phyloP scores from a whole-genome alignment of 768 basidiomycete species.

The Rhodotorula diobovata region DNA sequence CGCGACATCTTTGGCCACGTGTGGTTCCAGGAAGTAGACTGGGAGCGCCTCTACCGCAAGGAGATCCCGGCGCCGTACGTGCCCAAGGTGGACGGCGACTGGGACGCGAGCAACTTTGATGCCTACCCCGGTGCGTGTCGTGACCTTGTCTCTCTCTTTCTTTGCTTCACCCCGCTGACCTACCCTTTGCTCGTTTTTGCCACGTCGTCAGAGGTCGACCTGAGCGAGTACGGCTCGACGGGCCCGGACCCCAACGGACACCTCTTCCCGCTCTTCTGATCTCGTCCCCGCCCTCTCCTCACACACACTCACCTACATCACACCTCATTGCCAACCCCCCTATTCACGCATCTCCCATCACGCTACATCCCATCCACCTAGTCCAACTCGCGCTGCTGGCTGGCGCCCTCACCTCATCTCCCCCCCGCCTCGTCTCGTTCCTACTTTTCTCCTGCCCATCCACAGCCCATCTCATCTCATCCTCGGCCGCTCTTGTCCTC shows the following conservation, averaged over 20 bases:
- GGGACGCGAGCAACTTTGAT: slow-evolving; percentile 72
- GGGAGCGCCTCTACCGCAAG: slow-evolving; percentile 65
- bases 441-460: too few relatives aligned
- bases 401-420: neutral
- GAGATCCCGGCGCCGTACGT: slow-evolving; percentile 95
- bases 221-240: slow-evolving; percentile 38
- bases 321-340: neutral
- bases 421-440: neutral
- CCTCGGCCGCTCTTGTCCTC: too few relatives aligned
- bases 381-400: neutral
- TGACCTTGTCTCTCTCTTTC: neutral
- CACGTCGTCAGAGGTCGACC: slow-evolving; percentile 40
- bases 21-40: slow-evolving; percentile 93
- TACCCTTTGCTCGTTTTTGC: neutral
- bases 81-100: slow-evolving; percentile 84
- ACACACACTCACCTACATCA: neutral
- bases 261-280: slow-evolving; percentile 36
- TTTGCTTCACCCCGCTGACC: neutral
- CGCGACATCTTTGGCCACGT: slow-evolving; percentile 86
- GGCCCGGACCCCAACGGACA: slow-evolving; percentile 44
- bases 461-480: too few relatives aligned
- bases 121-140: slow-evolving; percentile 27
- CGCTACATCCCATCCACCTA: too few relatives aligned
- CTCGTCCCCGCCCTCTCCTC: neutral
- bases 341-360: neutral